phyloP scores from a whole-genome alignment of 768 basidiomycete species.

The Lactarius deliciosus region DNA sequence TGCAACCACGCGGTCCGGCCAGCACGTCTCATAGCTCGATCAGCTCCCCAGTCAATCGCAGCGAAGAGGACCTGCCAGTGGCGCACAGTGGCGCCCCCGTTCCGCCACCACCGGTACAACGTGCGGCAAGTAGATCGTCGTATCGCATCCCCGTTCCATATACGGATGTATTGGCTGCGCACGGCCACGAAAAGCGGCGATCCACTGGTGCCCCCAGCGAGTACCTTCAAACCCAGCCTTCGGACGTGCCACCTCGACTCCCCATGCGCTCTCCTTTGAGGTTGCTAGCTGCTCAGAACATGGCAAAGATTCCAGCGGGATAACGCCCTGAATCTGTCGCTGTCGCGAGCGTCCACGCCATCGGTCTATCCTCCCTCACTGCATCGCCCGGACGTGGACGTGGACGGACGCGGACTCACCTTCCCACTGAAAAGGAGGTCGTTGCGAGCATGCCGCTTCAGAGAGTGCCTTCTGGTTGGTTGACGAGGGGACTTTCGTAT shows the following conservation, averaged over 20 bases:
- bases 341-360: constrained; percentile 28
- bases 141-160: constrained; percentile 22
- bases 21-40: neutral
- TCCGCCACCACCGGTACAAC: neutral
- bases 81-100: neutral
- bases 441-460: neutral
- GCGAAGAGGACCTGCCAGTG: constrained; percentile 4
- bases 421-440: constrained; percentile 11
- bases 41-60: constrained; percentile 3
- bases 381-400: constrained; percentile 11
- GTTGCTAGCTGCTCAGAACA: constrained; percentile 1
- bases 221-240: constrained; percentile 18
- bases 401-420: constrained; percentile 25
- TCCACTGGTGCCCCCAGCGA: constrained; percentile 31
- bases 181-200: neutral
- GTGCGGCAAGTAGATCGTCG: constrained; percentile 1
- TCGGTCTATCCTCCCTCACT: constrained; percentile 32
- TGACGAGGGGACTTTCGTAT: neutral
- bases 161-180: neutral
- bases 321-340: constrained; percentile 8
- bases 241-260: constrained; percentile 34
- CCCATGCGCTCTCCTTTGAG: constrained; percentile 21
- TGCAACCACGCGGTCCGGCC: neutral
- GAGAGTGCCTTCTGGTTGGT: neutral
- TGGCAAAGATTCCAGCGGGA: neutral